Evolutionary conservation across 441 rosid species (phyloP).

Genomic region (Croton setiger): DNA sequence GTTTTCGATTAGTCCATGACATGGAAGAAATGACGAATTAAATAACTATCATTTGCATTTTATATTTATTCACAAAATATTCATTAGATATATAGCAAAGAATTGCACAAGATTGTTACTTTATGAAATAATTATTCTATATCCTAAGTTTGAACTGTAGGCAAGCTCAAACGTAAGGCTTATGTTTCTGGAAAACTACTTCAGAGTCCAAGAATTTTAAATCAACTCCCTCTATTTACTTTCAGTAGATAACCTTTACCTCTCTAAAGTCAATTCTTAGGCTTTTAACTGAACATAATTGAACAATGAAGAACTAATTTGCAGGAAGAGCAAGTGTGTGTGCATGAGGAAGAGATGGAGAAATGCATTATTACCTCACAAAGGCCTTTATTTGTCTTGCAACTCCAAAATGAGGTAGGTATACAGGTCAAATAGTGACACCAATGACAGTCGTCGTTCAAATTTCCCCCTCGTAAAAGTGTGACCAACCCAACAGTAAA

Average conservation of each 20-base stretch:
- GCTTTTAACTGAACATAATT: background rate
- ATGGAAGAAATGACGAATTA: too few species aligned
- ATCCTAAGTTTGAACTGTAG: background rate
- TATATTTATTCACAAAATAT: too few species aligned
- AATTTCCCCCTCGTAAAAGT: constrained; percentile 53
- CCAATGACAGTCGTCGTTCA: constrained; percentile 71
- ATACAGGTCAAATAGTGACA: constrained; percentile 83
- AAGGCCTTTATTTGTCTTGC: constrained; percentile 47
- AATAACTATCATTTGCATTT: too few species aligned
- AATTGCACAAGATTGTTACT: too few species aligned
- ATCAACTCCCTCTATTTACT: background rate
- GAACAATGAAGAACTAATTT: constrained; percentile 2
- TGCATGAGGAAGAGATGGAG: background rate
- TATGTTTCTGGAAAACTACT: background rate
- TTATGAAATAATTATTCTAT: too few species aligned
- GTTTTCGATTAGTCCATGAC: too few species aligned
- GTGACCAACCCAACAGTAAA: constrained; percentile 45
- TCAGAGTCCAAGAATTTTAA: background rate
- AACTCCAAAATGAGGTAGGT: constrained; percentile 72
- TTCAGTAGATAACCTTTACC: background rate
- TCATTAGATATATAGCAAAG: too few species aligned
- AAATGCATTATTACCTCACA: constrained; percentile 51
- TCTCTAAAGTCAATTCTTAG: background rate
- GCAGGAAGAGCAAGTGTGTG: background rate
- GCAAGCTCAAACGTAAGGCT: background rate